Conservation (phyloP, 2,329 filamentous ascomycete species). For the Nigrograna mackinnonii region DNA sequence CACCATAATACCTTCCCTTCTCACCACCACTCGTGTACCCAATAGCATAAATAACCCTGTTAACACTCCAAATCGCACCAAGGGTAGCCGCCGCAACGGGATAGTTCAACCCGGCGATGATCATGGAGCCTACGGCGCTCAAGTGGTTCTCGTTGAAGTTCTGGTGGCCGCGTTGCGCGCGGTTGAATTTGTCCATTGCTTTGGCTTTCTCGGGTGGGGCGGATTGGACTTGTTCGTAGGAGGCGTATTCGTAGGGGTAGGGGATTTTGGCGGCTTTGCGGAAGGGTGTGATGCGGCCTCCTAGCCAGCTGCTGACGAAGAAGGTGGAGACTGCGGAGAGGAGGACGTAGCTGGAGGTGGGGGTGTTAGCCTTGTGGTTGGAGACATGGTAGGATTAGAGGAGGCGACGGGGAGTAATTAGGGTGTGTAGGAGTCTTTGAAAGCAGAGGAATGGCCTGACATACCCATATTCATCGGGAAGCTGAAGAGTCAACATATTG, state of each 20-base stretch:
- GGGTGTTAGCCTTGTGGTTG: slow-evolving; percentile 4
- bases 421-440: background rate
- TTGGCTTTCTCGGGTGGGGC: slow-evolving; percentile 43
- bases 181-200: slow-evolving; percentile 51
- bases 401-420: background rate
- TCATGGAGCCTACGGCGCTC: slow-evolving; percentile 53
- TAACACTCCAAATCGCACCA: slow-evolving; percentile 55
- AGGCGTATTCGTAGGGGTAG: slow-evolving; percentile 64
- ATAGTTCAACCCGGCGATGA: slow-evolving; percentile 59
- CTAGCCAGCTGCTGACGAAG: slow-evolving; percentile 58
- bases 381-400: slow-evolving; percentile 8
- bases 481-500: background rate
- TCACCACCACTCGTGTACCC: slow-evolving; percentile 48
- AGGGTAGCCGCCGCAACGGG: slow-evolving; percentile 52
- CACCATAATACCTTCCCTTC: slow-evolving; percentile 46
- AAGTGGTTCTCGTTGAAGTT: slow-evolving; percentile 65
- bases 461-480: slow-evolving; percentile 1
- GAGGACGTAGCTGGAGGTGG: slow-evolving; percentile 55
- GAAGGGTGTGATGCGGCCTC: slow-evolving; percentile 46
- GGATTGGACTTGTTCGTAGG: slow-evolving; percentile 53
- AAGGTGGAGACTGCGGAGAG: slow-evolving; percentile 58
- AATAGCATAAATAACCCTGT: slow-evolving; percentile 52
- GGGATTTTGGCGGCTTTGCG: slow-evolving; percentile 58
- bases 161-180: slow-evolving; percentile 49
- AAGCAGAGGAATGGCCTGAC: background rate